phyloP scores from a whole-genome alignment of 345 rosid genomes.

The Excoecaria agallocha region DNA sequence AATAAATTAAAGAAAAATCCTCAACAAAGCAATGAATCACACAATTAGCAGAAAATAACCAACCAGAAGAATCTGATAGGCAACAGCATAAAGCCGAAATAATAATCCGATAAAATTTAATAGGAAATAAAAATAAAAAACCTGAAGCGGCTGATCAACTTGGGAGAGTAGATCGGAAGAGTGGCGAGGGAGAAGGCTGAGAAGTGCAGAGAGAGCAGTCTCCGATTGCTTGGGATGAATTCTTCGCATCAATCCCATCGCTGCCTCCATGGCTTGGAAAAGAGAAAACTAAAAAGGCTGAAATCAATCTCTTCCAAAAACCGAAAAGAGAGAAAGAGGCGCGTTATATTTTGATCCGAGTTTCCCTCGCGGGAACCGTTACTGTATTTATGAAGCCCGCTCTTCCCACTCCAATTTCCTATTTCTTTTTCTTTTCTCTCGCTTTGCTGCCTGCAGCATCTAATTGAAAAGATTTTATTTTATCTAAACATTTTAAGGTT shows the following conservation, averaged over 20 bases:
- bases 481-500: too few relatives aligned
- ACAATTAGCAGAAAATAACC: not conserved
- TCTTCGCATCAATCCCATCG: conserved; percentile 86
- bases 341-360: conserved; percentile 33
- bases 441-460: too few relatives aligned
- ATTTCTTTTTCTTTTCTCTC: not conserved
- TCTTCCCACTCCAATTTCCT: not conserved
- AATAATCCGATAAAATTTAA: not conserved
- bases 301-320: not conserved
- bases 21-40: not conserved
- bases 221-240: conserved; percentile 90
- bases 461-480: too few relatives aligned
- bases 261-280: conserved; percentile 63
- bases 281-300: too few relatives aligned
- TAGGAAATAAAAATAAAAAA: not conserved
- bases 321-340: conserved; percentile 8
- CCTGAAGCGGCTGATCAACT: conserved; percentile 98
- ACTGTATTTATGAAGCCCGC: not conserved
- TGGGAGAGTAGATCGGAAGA: conserved; percentile 98
- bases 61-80: not conserved
- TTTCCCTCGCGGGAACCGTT: conserved; percentile 31
- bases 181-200: conserved; percentile 80
- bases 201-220: conserved; percentile 90
- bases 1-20: not conserved
- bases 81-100: not conserved